Base-by-base conservation (phyloP, 805 yeast species). In the Kurtzmaniella cleridarum region DNA sequence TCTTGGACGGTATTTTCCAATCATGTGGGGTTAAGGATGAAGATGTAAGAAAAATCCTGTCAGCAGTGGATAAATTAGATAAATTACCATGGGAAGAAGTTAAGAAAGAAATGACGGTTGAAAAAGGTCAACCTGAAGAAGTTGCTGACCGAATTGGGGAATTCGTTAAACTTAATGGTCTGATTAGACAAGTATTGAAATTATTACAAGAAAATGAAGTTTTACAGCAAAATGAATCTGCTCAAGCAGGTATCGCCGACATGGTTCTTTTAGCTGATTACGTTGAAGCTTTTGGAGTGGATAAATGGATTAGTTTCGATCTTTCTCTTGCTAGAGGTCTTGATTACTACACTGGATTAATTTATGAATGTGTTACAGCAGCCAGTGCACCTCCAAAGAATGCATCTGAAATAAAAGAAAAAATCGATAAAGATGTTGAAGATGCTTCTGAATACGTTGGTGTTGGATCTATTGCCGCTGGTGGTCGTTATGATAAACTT, bases 401-500 rank as follows among this genome's bases (percentile, higher is more conserved):
- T 57, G 93, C 93, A 6, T 71, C 69, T 28, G 89, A 78, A 60
- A 69, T 80, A 60, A 82, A 78, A 59, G 70, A 63, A 14, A 36
- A 36, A 28, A 18, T 23, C 29, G 45, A 44, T 17, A 53, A 53
- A 38, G 85, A 75, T 13, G 91, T 77, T 38, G 96, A 88, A 49
- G 97, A 93, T 62, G 96, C 96, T 41, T 85, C 95, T 38, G 97
- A 87, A 47, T 88, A 85, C 52, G 98, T 93, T 39, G 98, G 98
- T 51, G 96, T 91, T 32, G 98, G 98, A 27, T 93, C 98, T 5
- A 89, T 93, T 55, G 96, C 96, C 37, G 98, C 96, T 36, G 98
- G 98, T 67, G 98, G 98, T 48, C 86, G 98, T 64, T 93, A 93
- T 64, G 98, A 93, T 63, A 84, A 84, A 54, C 76, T 93, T 44